phyloP scores from a whole-genome alignment of 2,329 filamentous ascomycete species.

The Dothideomycetes sp. region DNA sequence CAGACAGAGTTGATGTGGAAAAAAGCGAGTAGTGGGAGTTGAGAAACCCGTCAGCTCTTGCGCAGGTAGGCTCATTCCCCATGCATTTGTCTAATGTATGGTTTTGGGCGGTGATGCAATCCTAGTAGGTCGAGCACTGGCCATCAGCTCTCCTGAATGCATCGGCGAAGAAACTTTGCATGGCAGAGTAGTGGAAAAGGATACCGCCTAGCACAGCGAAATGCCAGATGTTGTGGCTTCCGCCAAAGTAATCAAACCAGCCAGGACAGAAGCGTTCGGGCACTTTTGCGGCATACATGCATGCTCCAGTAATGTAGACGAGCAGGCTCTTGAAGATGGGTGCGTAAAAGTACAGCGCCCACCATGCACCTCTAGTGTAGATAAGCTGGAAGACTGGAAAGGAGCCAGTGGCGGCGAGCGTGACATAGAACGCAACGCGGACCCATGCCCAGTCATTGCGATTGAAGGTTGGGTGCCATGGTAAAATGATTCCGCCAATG shows the following conservation, averaged over 20 bases:
- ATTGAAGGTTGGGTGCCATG: slow-evolving; percentile 96
- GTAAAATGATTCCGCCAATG: slow-evolving; percentile 76
- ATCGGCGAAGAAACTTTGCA: slow-evolving; percentile 82
- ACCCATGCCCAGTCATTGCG: slow-evolving; percentile 84
- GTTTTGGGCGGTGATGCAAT: background rate
- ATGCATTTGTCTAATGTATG: background rate
- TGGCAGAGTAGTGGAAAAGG: slow-evolving; percentile 90
- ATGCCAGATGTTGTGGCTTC: slow-evolving; percentile 97
- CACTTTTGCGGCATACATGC: slow-evolving; percentile 82
- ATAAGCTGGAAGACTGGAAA: slow-evolving; percentile 78
- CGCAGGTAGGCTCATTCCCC: no score
- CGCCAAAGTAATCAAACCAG: slow-evolving; percentile 88
- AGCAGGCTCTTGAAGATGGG: slow-evolving; percentile 73
- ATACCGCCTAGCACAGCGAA: slow-evolving; percentile 89
- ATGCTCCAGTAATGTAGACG: slow-evolving; percentile 77
- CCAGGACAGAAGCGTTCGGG: slow-evolving; percentile 90
- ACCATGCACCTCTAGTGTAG: slow-evolving; percentile 63
- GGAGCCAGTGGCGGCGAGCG: slow-evolving; percentile 78
- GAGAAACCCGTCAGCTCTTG: background rate
- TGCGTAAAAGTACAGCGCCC: slow-evolving; percentile 82
- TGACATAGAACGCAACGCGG: slow-evolving; percentile 83
- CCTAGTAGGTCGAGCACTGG: slow-evolving; percentile 19
- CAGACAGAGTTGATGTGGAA: no score
- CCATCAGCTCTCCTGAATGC: slow-evolving; percentile 27
- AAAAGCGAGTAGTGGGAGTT: no score